Base-by-base conservation (phyloP, 2,329 filamentous ascomycete species). In the Botrytis porri region DNA sequence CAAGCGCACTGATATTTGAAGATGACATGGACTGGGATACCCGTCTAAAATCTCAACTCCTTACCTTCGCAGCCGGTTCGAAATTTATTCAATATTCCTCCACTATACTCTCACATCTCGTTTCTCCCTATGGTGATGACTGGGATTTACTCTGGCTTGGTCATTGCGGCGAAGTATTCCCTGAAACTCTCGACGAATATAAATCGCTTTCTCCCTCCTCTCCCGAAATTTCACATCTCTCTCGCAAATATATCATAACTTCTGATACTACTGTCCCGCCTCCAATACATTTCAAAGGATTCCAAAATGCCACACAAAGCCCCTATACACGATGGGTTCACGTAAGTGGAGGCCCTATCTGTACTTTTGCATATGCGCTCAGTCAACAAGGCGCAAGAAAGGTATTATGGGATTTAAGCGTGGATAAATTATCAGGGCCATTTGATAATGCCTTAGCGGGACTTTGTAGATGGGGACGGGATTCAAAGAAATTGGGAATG, bases 391-490 rank as follows among this genome's bases (percentile, higher is more conserved):
- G 77, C 1, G 77, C 77, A 5, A 85, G 88, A 76, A 90, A 90
- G 80, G 87, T 90, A 25, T 85, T 88, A 71, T 90, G 87, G 81
- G 88, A 90, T 76, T 83, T 90, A 10, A 88, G 88, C 73, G 67
- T 77, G 4, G 80, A 82, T 74, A 77, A 78, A 43, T 75, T 81
- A 3, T 70, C 67, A 0, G 79, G 77, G 0, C 75, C 80, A 0
- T 81, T 82, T 60, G 81, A 82, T 67, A 82, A 82, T 65, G 78
- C 80, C 8, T 77, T 82, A 0, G 80, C 80, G 9, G 76, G 60
- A 3, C 6, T 71, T 6, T 71, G 69, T 57, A 43, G 69, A 41
- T 71, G 69, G 69, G 69, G 69, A 7, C 18, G 60, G 25, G 35
- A 64, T 65, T 20, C 25, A 5, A 75, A 12, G 7, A 67, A 41